Base-by-base conservation (phyloP, 164 flowering plant species). In the Saururus chinensis region DNA sequence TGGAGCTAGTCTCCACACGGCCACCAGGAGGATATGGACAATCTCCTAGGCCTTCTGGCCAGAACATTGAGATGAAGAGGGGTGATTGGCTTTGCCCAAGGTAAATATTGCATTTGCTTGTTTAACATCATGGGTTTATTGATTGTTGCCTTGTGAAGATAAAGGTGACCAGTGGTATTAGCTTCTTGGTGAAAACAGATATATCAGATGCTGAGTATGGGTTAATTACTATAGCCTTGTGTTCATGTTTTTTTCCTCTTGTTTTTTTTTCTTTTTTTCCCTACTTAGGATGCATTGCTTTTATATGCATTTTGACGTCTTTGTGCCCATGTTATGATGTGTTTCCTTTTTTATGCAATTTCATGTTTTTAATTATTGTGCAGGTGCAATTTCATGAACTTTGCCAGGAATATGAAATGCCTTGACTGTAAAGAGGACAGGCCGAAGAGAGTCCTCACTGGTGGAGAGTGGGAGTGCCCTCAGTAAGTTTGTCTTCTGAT, bases 381-480 rank as follows among this genome's bases (percentile, higher is more conserved):
- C 84, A 92, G 98, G 72, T 93, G 98, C 76, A 81, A 67, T 71
- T 86, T 88, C 71, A 84, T 93, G 97, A 93, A 93, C 77, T 88
- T 93, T 68, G 91, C 96, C 7, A 85, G 85, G 70, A 93, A 93
- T 68, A 56, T 68, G 62, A 84, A 84, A 73, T 93, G 99, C 73
- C 89, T 82, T 55, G 85, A 90, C 60, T 93, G 99, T 60, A 76
- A 84, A 66, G 96, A 84, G 71, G 73, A 79, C 54, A 76, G 97
- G 40, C 97, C 97, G 49, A 82, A 76, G 76, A 78, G 82, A 68
- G 88, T 79, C 75, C 81, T 87, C 66, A 87, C 83, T 65, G 96
- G 95, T 26, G 84, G 88, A 60, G 99, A 91, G 76, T 95, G 99
- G 99, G 96, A 95, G 68, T 95, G 99, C 72, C 99, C 99, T 71